These are phyloP conservation scores for Lineolata rhizophorae DNA, from an alignment of 495 filamentous ascomycete genomes.

Conservation along the genomic window DNA sequence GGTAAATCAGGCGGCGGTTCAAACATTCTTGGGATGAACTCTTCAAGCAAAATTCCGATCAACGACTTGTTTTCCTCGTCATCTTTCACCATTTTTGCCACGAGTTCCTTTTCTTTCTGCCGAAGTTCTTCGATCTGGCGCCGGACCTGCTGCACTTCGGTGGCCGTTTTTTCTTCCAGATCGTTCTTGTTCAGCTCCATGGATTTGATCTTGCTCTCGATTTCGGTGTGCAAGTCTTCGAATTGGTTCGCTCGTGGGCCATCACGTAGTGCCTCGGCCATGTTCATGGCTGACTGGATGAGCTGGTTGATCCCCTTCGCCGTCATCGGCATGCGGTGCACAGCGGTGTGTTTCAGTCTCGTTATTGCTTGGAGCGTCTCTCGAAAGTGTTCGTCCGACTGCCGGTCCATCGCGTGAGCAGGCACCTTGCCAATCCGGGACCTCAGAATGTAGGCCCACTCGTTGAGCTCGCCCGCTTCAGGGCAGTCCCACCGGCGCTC, in stretches of 20 bases:
- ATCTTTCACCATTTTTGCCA: conserved; percentile 11
- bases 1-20: too few relatives aligned
- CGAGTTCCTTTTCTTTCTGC: conserved; percentile 13
- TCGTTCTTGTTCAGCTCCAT: conserved; percentile 23
- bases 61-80: conserved; percentile 17
- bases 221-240: conserved; percentile 17
- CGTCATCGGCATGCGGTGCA: conserved; percentile 17
- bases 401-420: conserved; percentile 5
- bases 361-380: too few relatives aligned
- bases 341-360: conserved; percentile 17
- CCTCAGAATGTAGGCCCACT: conserved; percentile 15
- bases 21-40: conserved; percentile 14
- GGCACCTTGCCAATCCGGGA: conserved; percentile 13
- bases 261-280: conserved; percentile 15
- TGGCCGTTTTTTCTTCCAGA: conserved; percentile 17
- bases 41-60: conserved; percentile 17
- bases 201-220: conserved; percentile 16
- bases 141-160: conserved; percentile 12
- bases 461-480: conserved; percentile 20
- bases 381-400: conserved; percentile 12
- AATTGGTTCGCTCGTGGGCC: conserved; percentile 15
- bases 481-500: conserved; percentile 17
- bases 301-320: conserved; percentile 14
- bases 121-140: conserved; percentile 16
- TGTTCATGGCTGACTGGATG: conserved; percentile 13